Base-by-base conservation (phyloP, 2,329 filamentous ascomycete genomes). In the Aspergillus sp. region DNA sequence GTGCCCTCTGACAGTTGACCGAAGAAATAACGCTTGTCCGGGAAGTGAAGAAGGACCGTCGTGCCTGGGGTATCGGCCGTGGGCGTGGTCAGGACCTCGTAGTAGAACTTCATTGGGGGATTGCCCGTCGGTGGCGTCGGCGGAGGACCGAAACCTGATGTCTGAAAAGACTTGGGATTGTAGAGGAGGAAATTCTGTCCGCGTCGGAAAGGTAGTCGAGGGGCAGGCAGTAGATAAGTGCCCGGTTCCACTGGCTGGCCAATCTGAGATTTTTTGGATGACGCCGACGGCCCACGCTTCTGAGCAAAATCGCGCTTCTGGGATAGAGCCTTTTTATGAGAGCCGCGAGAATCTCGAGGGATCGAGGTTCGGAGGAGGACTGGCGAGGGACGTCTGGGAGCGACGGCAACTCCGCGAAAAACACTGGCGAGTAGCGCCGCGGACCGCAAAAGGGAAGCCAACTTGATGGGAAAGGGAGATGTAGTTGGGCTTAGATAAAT, bases 11-110 rank as follows among this genome's bases (percentile, higher is more conserved):
- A 80, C 15, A 94, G 75, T 69, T 90, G 88, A 19, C 95, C 95
- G 70, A 99, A 90, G 15, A 97, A 68, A 75, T 99, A 99, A 59
- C 91, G 85, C 68, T 89, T 88, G 69, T 87, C 85, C 68, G 94
- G 90, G 71, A 92, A 93, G 72, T 94, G 88, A 6, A 99, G 81
- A 39, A 92, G 73, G 32, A 98, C 75, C 53, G 86, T 85, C 2
- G 91, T 91, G 57, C 94, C 94, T 1, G 88, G 86, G 19, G 92
- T 96, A 77, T 99, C 95, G 61, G 89, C 89, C 66, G 94, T 95
- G 13, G 94, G 94, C 61, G 90, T 90, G 17, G 88, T 90, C 63
- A 94, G 75, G 68, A 98, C 79, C 74, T 96, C 88, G 59, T 93
- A 82, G 69, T 82, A 86, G 72, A 84, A 89, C 68, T 88, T 83